Evolutionary conservation across 73 alveolate species (phyloP).

Genomic region (Paramecium bursaria): DNA sequence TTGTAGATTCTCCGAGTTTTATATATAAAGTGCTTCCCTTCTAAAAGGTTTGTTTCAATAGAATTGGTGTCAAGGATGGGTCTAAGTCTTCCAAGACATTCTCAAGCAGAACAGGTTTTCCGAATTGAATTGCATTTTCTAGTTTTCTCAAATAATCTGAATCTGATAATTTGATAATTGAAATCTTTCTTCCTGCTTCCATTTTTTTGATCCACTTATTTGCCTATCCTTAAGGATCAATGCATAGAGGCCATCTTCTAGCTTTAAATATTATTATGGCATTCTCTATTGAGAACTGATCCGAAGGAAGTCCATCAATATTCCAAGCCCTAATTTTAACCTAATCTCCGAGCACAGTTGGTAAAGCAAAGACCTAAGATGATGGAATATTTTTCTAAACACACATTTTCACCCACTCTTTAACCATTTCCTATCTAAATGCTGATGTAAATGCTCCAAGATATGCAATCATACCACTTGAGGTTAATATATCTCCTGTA

Average conservation of each 20-base stretch:
- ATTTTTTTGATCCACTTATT: slow-evolving; percentile 89
- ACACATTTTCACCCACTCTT: slow-evolving; percentile 94
- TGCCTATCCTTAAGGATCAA: slow-evolving; percentile 96
- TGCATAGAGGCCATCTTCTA: slow-evolving; percentile 98
- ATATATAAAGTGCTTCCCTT: slow-evolving; percentile 92
- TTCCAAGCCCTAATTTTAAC: slow-evolving; percentile 99
- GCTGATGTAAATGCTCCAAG: slow-evolving; percentile 96
- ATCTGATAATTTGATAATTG: slow-evolving; percentile 88
- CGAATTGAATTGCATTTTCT: slow-evolving; percentile 90
- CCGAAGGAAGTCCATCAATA: slow-evolving; percentile 98
- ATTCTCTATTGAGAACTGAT: slow-evolving; percentile 96
- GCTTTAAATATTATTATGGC: slow-evolving; percentile 95
- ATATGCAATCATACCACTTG: slow-evolving; percentile 98
- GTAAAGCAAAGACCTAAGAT: slow-evolving; percentile 86
- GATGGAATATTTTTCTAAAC: slow-evolving; percentile 91
- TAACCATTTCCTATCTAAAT: slow-evolving; percentile 83
- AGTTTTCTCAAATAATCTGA: slow-evolving; percentile 79
- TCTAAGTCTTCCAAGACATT: slow-evolving; percentile 92
- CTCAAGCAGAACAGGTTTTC: slow-evolving; percentile 95
- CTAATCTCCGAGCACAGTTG: slow-evolving; percentile 97
- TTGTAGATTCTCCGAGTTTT: slow-evolving; percentile 92
- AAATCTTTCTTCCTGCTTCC: slow-evolving; percentile 72
- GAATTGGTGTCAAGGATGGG: slow-evolving; percentile 97
- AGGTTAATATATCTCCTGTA: slow-evolving; percentile 97
- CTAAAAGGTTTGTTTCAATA: slow-evolving; percentile 91